Evolutionary conservation across 805 yeast species (phyloP), one percentile per base, ranked within the genome.

Genomic region (Pichia membranifaciens): DNA sequence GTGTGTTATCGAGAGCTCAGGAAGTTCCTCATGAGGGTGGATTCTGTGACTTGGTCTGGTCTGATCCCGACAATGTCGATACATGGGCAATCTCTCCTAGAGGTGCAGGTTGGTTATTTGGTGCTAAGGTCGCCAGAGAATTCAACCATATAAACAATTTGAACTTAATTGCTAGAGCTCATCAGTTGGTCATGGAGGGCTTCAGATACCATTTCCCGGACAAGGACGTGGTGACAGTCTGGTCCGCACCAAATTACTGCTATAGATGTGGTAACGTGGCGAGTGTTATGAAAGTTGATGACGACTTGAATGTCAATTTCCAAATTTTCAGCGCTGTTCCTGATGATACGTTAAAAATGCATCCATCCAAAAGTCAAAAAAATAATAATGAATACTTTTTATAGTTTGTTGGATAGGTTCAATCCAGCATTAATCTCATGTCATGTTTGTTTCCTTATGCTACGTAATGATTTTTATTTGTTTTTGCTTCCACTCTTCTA

Each of bases 1-100:
- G 98, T 58, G 98, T 91, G 17, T 72, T 91, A 49, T 84, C 93
- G 45, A 76, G 99, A 60, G 98, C 98, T 3, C 98, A 91, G 67
- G 98, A 91, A 68, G 96, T 91, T 41, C 99, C 99, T 3, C 98
- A 93, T 65, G 99, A 91, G 69, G 99, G 99, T 57, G 98, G 97
- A 2, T 91, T 91, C 66, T 93, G 97, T 62, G 99, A 91, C 66
- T 76, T 91, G 58, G 90, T 91, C 35, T 91, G 99, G 99, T 84
- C 95, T 18, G 99, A 91, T 62, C 99, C 99, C 1, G 98, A 91
- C 64, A 90, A 90, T 59, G 96, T 90, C 38, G 96, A 88, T 58
- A 87, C 96, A 12, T 91, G 99, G 99, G 96, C 96, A 20, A 96
- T 93, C 18, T 84, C 95, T 23, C 96, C 97, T 29, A 78, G 99